Evolutionary conservation across 2,329 filamentous ascomycete species (phyloP).

Genomic region (Ramularia collo-cygni): DNA sequence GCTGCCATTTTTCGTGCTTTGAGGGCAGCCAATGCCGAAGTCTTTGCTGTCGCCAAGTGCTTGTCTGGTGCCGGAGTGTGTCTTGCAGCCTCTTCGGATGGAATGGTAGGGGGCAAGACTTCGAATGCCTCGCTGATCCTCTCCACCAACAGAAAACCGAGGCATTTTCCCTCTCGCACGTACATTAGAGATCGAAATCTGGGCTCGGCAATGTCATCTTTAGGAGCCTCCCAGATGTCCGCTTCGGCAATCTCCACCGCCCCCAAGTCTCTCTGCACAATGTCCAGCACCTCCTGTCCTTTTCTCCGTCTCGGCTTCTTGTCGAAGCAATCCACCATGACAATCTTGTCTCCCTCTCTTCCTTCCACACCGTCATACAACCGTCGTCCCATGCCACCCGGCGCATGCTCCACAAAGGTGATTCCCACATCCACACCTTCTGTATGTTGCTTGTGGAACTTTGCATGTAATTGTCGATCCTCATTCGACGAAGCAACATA

Average conservation of each 20-base stretch:
- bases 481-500: conserved; percentile 57
- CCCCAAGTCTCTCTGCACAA: conserved; percentile 57
- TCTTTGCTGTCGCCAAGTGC: conserved; percentile 11
- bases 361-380: conserved; percentile 13
- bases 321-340: conserved; percentile 52
- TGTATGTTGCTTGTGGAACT: conserved; percentile 56
- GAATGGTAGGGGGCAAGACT: conserved; percentile 42
- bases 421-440: conserved; percentile 56
- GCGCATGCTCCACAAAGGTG: conserved; percentile 49
- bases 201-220: conserved; percentile 35
- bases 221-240: conserved; percentile 47
- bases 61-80: conserved; percentile 1
- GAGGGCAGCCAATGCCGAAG: conserved; percentile 17
- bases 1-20: conserved; percentile 19
- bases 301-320: conserved; percentile 47
- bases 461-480: conserved; percentile 56
- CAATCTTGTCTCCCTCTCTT: conserved; percentile 42
- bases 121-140: conserved; percentile 51
- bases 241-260: conserved; percentile 54
- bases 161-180: conserved; percentile 53
- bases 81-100: conserved; percentile 6
- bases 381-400: conserved; percentile 1
- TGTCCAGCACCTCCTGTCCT: conserved; percentile 48
- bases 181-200: conserved; percentile 57
- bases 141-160: conserved; percentile 56